Evolutionary conservation across 2,329 filamentous ascomycete species (phyloP), one percentile per base, ranked within the genome.

Genomic region (Alternaria novae-zelandiae): DNA sequence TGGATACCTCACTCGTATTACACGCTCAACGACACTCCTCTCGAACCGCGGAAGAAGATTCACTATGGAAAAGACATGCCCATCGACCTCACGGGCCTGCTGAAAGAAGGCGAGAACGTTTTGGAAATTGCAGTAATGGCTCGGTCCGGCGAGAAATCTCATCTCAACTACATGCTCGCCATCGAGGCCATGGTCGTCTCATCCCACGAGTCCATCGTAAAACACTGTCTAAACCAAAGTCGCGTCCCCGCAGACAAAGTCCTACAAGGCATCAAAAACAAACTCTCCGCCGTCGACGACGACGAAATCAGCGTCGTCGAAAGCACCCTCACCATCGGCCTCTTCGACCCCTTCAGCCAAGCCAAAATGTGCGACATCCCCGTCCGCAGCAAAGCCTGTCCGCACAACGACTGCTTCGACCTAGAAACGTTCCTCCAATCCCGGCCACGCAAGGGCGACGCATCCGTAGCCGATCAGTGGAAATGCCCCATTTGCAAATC

Each of bases 401-500:
- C 83, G 23, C 95, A 99, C 75, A 83, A 90, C 36, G 93, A 97
- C 75, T 97, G 94, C 75, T 97, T 98, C 75, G 95, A 98, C 76
- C 87, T 97, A 8, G 86, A 91, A 20, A 94, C 88, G 1, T 98
- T 93, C 83, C 86, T 99, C 9, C 79, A 84, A 13, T 83, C 69
- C 44, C 78, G 65, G 45, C 63, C 58, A 12, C 61, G 66, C 13
- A 70, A 71, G 15, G 70, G 68, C 13, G 66, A 74, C 41, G 67
- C 56, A 0, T 71, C 78, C 2, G 80, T 86, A 58, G 83, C 87
- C 0, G 92, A 96, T 72, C 87, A 88, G 56, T 97, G 94, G 94
- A 90, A 87, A 66, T 99, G 96, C 72, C 96, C 96, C 0, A 88
- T 97, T 28, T 98, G 95, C 78, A 84, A 85, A 25, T 83, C 82